phyloP scores from a whole-genome alignment of 2,329 filamentous ascomycete genomes.

The Colletotrichum sp. region DNA sequence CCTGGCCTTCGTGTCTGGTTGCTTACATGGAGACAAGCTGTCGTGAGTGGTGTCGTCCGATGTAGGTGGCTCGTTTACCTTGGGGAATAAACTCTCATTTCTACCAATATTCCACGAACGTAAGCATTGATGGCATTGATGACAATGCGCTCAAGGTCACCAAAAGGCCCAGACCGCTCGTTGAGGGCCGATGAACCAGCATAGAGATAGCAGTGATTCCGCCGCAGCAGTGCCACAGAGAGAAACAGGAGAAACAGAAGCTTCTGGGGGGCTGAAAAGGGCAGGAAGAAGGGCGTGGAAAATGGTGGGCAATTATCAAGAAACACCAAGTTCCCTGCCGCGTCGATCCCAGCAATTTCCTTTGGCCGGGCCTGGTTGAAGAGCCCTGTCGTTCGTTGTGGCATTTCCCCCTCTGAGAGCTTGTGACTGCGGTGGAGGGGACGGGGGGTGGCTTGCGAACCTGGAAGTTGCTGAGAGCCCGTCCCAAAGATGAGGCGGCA shows the following conservation, averaged over 20 bases:
- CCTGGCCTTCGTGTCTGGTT: background rate
- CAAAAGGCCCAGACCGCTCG: background rate
- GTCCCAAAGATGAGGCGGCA: background rate
- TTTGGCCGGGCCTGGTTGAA: background rate
- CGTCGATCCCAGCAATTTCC: conserved; percentile 19
- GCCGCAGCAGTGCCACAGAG: background rate
- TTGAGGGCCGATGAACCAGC: background rate
- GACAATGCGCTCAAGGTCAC: background rate
- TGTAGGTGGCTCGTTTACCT: background rate
- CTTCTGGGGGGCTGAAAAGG: conserved; percentile 6
- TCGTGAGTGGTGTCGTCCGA: background rate
- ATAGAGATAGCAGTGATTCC: background rate
- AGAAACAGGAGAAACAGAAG: background rate
- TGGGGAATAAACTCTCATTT: background rate
- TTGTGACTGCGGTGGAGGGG: background rate
- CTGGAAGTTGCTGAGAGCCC: background rate
- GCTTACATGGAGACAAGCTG: background rate
- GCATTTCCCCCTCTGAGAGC: background rate
- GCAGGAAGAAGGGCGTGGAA: background rate
- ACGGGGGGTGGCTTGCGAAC: background rate
- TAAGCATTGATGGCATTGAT: background rate
- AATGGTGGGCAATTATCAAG: conserved; percentile 13
- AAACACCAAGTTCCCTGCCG: conserved; percentile 12
- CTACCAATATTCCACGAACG: background rate
- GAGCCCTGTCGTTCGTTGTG: background rate